Evolutionary conservation across 192 early-diverging fungal species (phyloP).

Genomic region (Neocallimastix lanati): DNA sequence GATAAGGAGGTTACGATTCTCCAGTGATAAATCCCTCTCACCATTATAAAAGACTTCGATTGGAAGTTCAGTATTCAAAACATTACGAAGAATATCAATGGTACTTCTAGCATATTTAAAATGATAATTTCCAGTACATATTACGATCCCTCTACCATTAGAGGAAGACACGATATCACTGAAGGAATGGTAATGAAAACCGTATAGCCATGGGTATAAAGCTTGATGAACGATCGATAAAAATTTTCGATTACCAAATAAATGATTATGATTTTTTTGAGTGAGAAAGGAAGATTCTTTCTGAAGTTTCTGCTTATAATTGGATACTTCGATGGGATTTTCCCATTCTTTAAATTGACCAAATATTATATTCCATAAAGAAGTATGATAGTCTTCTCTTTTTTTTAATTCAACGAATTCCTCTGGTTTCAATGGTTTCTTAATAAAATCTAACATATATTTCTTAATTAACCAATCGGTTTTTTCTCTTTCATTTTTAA

Average conservation of each 20-base stretch:
- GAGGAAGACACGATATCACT: neutral
- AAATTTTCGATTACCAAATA: neutral
- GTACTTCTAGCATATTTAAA: constrained; percentile 15
- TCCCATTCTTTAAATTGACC: too few relatives aligned
- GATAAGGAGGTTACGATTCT: constrained; percentile 10
- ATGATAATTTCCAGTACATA: constrained; percentile 26
- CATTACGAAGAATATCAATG: constrained; percentile 14
- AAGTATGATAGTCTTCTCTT: neutral
- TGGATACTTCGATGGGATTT: too few relatives aligned
- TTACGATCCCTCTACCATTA: constrained; percentile 18
- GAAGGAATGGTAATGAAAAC: neutral
- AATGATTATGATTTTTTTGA: neutral
- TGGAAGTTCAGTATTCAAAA: constrained; percentile 24
- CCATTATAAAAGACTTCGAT: constrained; percentile 38
- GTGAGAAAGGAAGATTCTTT: neutral
- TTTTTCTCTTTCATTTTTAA: too few relatives aligned
- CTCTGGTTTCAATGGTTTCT: too few relatives aligned
- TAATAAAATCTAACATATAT: too few relatives aligned
- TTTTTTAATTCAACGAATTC: too few relatives aligned
- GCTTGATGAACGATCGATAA: neutral
- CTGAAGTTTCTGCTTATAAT: neutral
- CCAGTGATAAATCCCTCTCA: constrained; percentile 13
- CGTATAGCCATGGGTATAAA: neutral
- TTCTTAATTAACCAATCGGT: too few relatives aligned
- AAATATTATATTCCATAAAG: neutral